Percentiles rank a stretch among this genome's conserved stretches.
Evolutionary conservation across 257 asterid genomes (phyloP).

Genomic region (Linaria vulgaris): DNA sequence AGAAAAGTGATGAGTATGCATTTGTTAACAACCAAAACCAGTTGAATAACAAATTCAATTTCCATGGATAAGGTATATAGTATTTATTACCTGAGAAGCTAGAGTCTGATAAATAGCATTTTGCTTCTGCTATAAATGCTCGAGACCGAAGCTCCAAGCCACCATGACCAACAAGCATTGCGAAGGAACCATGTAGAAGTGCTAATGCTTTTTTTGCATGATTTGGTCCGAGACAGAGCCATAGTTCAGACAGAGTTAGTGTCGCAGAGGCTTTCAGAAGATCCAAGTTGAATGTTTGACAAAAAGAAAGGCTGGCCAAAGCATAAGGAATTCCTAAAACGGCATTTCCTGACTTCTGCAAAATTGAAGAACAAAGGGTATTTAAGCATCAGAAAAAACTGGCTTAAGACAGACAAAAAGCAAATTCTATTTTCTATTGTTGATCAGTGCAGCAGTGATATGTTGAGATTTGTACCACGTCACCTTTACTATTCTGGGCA

Average conservation of each 20-base stretch:
- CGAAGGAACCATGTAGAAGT: conserved; percentile 78
- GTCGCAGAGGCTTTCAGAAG: conserved; percentile 95
- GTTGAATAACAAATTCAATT: neutral
- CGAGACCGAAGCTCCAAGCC: conserved; percentile 91
- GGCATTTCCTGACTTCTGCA: conserved; percentile 86
- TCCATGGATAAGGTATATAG: neutral
- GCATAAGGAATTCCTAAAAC: conserved; percentile 94
- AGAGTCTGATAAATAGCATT: conserved; percentile 82
- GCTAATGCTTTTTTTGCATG: conserved; percentile 81
- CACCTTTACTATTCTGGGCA: no score
- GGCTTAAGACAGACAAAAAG: neutral
- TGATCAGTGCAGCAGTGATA: no score
- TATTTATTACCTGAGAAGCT: conserved; percentile 61
- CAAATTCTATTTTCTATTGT: no score
- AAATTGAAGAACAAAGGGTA: neutral
- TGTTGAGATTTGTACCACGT: no score
- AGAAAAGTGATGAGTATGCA: conserved; percentile 19
- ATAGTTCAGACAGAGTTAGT: conserved; percentile 77
- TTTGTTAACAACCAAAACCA: neutral
- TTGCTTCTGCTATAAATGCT: conserved; percentile 81
- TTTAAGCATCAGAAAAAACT: conserved; percentile 19
- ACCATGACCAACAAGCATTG: conserved; percentile 93
- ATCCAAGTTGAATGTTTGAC: conserved; percentile 91
- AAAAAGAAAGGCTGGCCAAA: conserved; percentile 92
- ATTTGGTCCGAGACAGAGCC: conserved; percentile 89